A percentile compares a stretch with the other conserved stretches of the same genome.
phyloP scores from a whole-genome alignment of 768 basidiomycete species.

The Podaxis sp. region DNA sequence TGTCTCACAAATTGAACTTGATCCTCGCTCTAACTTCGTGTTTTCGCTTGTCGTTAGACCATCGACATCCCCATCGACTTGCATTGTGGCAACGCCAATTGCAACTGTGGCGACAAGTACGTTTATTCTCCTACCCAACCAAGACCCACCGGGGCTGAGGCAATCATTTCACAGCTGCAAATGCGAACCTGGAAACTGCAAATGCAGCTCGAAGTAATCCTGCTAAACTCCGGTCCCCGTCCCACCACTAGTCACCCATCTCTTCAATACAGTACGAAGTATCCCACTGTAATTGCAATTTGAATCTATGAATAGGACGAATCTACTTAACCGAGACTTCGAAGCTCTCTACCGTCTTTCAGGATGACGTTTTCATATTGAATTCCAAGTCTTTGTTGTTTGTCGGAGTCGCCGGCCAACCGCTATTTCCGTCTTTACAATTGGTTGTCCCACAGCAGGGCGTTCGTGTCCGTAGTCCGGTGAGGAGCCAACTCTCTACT shows the following conservation, averaged over 20 bases:
- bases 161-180: neutral
- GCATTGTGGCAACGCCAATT: conserved; percentile 9
- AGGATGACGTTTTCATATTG: too few relatives aligned
- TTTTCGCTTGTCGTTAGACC: neutral
- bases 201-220: conserved; percentile 9
- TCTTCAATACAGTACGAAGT: neutral
- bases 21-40: neutral
- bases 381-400: too few relatives aligned
- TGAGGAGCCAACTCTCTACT: too few relatives aligned
- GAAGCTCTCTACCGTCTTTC: too few relatives aligned
- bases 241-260: neutral
- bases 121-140: neutral
- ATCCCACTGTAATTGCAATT: neutral
- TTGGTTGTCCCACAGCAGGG: too few relatives aligned
- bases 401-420: too few relatives aligned
- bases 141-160: neutral
- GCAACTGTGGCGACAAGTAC: conserved; percentile 10
- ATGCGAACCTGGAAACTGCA: conserved; percentile 10
- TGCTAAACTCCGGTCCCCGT: neutral
- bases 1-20: neutral
- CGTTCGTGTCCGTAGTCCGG: too few relatives aligned
- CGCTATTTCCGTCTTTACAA: too few relatives aligned
- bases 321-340: too few relatives aligned
- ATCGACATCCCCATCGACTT: neutral
- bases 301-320: too few relatives aligned